phyloP scores from a whole-genome alignment of 306 rosid species.

The Canavalia ensiformis region DNA sequence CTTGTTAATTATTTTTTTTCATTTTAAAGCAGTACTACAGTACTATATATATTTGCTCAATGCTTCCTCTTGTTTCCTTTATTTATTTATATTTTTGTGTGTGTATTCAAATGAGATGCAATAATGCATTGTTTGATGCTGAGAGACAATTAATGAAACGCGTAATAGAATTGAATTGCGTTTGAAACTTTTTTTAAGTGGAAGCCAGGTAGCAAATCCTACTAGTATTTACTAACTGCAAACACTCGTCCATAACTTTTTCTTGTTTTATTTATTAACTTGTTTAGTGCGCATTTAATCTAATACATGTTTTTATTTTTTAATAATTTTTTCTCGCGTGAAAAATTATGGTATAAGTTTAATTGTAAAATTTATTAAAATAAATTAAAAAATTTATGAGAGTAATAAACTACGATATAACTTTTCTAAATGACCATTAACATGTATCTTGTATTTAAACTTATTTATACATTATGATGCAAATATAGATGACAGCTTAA shows the following conservation, averaged over 20 bases:
- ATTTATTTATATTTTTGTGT: not conserved
- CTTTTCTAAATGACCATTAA: too few relatives aligned
- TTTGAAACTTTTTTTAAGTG: conserved; percentile 26
- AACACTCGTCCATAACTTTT: not conserved
- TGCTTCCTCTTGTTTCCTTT: not conserved
- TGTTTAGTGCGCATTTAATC: too few relatives aligned
- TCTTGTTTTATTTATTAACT: too few relatives aligned
- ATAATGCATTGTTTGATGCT: conserved; percentile 27
- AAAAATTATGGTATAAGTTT: too few relatives aligned
- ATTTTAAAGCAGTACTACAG: not conserved
- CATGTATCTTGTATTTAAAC: too few relatives aligned
- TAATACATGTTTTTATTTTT: too few relatives aligned
- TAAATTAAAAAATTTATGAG: too few relatives aligned
- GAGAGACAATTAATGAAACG: conserved; percentile 39
- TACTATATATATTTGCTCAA: not conserved
- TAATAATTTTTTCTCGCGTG: too few relatives aligned
- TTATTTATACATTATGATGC: too few relatives aligned
- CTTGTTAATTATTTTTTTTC: not conserved
- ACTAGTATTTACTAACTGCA: not conserved
- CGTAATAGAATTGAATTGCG: conserved; percentile 40
- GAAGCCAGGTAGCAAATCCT: conserved; percentile 16
- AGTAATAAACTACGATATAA: too few relatives aligned
- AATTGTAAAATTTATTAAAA: too few relatives aligned
- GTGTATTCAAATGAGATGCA: not conserved
- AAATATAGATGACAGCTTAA: not conserved